Base-by-base conservation (phyloP, 1,139 yeast species). In the Wickerhamomyces sp. region DNA sequence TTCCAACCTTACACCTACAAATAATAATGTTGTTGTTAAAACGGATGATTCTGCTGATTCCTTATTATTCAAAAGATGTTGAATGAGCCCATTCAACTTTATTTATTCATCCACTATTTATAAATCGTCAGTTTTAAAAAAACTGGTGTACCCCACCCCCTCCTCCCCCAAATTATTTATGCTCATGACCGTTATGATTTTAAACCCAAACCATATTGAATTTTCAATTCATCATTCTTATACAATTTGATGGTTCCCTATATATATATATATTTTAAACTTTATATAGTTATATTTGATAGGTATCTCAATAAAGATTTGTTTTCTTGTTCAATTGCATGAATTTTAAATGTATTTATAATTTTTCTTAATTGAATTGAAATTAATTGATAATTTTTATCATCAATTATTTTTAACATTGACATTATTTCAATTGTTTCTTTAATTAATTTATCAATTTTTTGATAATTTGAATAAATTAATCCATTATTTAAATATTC, bases 401-500 rank as follows among this genome's bases (percentile, higher is more conserved):
- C 26, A 29, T 37, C 37, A 10, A 33, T 30, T 13, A 11, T n/a
- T 8, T 34, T n/a, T 7, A 42, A 7, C 11, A 36, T 27, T 13
- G 15, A 26, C 27, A 42, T 18, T 6, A n/a, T 32, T 7, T 32
- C 27, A 7, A 37, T 13, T n/a, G 44, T 14, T 34, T 27, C 9
- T 10, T 32, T 42, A 1, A 42, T 33, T 10, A 42, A 27, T 10
- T 27, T 10, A 29, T 43, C 42, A 27, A 45, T 39, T 13, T 27
- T 9, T 18, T 47, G 48, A 30, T 43, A 45, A 6, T 36, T n/a
- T 33, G 30, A 26, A 32, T 33, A 41, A 4, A 45, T 36, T 10
- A 47, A 37, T 0, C 50, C 50, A 36, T 45, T 43, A 27, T 44
- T 43, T 15, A 47, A 7, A 30, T 36, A 41, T 27, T 42, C 39